Evolutionary conservation across 1,139 yeast species (phyloP), one percentile per base, ranked within the genome.

Genomic region (Blastobotrys buckinghamii): DNA sequence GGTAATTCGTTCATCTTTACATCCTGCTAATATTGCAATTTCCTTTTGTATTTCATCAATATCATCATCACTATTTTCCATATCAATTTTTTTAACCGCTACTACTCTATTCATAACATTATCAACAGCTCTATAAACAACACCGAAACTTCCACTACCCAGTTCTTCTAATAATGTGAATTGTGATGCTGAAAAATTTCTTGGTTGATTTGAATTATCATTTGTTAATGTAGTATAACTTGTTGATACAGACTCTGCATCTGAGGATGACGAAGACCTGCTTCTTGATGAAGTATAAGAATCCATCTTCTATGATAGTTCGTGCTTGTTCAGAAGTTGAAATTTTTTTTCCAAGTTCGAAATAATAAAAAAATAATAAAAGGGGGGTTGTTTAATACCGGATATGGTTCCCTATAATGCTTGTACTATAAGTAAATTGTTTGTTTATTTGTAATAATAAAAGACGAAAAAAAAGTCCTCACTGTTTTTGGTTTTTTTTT

Each of bases 71-170:
- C 85, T 83, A 50, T 78, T 75, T 60, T 88, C 96, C 57, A 88
- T 70, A 58, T 88, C 96, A 47, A 88, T 83, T 63, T 61, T 55
- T 45, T 59, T 61, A 44, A 61, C 54, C 2, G 59, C 58, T 6
- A 55, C 58, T 1, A 54, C 54, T 33, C 47, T 42, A 37, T 45
- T 43, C 30, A 42, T 42, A 8, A 50, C 43, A 34, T 72, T 73
- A 56, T 84, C 80, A 9, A 79, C 63, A 0, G 92, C 96, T 44
- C 83, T 72, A 67, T 83, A 88, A 1, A 88, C 96, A 1, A 83
- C 85, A 0, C 96, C 96, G 65, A 87, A 88, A 4, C 92, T 90
- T 0, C 96, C 96, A 49, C 86, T 71, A 1, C 96, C 96, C 1
- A 88, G 81, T 63, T 86, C 90, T 55, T 84, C 90, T 54, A 76